phyloP scores from a whole-genome alignment of 495 filamentous ascomycete genomes.

The Talaromyces adpressus region DNA sequence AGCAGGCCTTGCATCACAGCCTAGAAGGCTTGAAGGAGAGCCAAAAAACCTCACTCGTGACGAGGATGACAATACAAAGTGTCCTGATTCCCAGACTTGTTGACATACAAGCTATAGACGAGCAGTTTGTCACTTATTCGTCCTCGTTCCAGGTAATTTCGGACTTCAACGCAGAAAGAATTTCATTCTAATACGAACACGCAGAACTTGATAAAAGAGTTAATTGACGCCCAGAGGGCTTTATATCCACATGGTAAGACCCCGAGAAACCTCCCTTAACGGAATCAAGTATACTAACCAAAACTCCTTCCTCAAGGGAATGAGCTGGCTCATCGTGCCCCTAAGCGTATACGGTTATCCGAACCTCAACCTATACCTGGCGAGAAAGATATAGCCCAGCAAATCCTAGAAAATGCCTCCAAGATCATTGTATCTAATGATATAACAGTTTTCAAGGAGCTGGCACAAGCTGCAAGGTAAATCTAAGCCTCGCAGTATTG shows the following conservation, averaged over 20 bases:
- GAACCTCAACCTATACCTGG: background rate
- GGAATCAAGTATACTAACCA: background rate
- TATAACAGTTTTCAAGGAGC: conserved; percentile 15
- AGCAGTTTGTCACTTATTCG: background rate
- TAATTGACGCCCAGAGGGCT: background rate
- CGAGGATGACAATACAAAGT: conserved; percentile 13
- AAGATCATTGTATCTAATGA: conserved; percentile 14
- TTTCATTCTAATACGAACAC: background rate
- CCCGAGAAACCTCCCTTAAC: background rate
- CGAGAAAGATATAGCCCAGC: conserved; percentile 10
- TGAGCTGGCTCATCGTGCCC: conserved; percentile 14
- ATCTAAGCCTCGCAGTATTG: conserved; percentile 11
- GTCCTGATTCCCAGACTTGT: conserved; percentile 20
- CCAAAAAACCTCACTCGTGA: conserved; percentile 10
- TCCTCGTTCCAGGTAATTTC: conserved; percentile 4
- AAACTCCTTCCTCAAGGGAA: background rate
- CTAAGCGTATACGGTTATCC: conserved; percentile 23
- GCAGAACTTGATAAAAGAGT: background rate
- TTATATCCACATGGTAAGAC: background rate
- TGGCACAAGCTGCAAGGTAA: conserved; percentile 25
- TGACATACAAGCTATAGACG: conserved; percentile 14
- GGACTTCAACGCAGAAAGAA: background rate
- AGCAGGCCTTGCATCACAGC: conserved; percentile 20
- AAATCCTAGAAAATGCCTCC: conserved; percentile 16
- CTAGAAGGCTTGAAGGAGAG: conserved; percentile 17